A percentile compares a stretch with the other conserved stretches of the same genome.
Conservation (phyloP, 2,329 filamentous ascomycete genomes). For the Penicillium capsulatum region DNA sequence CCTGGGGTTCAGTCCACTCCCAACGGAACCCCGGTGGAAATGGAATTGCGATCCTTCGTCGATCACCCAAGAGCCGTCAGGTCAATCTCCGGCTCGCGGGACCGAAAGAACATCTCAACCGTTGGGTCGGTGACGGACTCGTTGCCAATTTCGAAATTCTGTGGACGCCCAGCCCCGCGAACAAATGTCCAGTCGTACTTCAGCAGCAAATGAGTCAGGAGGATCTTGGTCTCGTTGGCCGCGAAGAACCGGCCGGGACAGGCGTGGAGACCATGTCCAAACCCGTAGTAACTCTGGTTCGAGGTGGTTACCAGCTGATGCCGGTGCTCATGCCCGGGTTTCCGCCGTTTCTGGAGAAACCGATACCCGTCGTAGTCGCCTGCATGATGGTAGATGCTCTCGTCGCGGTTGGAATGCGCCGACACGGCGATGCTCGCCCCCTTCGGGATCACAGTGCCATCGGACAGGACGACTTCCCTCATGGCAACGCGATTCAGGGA, state of each 20-base stretch:
- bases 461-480: slow-evolving; percentile 25
- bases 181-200: slow-evolving; percentile 51
- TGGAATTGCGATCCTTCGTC: neutral
- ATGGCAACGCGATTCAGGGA: slow-evolving; percentile 25
- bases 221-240: slow-evolving; percentile 54
- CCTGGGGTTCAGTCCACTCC: too few relatives aligned
- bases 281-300: slow-evolving; percentile 26
- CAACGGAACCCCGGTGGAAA: too few relatives aligned
- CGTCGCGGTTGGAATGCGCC: slow-evolving; percentile 26
- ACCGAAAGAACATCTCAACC: slow-evolving; percentile 26
- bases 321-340: slow-evolving; percentile 29
- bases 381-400: slow-evolving; percentile 26
- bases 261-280: slow-evolving; percentile 37
- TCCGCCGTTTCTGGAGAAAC: slow-evolving; percentile 30
- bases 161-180: slow-evolving; percentile 32
- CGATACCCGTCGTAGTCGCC: slow-evolving; percentile 33
- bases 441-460: slow-evolving; percentile 30
- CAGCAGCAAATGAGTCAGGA: slow-evolving; percentile 49
- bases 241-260: slow-evolving; percentile 56
- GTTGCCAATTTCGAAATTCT: slow-evolving; percentile 45
- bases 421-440: slow-evolving; percentile 26
- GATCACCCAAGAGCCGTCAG: slow-evolving; percentile 18
- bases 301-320: slow-evolving; percentile 31
- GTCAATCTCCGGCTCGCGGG: slow-evolving; percentile 25
- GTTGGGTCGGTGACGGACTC: slow-evolving; percentile 37